A percentile compares a stretch with the other conserved stretches of the same genome.
Evolutionary conservation across 306 rosid genomes (phyloP).

Genomic region (Quercus ilex): DNA sequence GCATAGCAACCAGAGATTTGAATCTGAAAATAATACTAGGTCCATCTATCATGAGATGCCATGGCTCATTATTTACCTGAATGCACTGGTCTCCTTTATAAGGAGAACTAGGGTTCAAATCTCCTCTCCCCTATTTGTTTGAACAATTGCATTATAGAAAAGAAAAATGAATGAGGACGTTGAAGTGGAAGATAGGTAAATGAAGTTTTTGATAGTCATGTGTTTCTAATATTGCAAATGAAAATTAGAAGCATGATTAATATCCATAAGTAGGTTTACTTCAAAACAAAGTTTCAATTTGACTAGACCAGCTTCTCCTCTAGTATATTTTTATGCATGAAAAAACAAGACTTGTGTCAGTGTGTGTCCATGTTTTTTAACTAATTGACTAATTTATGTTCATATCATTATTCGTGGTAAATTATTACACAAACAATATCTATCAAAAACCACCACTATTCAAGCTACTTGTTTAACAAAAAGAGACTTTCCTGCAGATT

Average conservation of each 20-base stretch:
- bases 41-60: not conserved
- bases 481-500: constrained; percentile 58
- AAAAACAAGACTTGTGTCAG: not conserved
- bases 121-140: no score
- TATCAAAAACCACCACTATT: not conserved
- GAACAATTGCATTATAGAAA: no score
- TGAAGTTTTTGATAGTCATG: not conserved
- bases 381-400: not conserved
- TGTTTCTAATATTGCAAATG: not conserved
- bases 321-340: not conserved
- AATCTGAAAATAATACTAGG: not conserved
- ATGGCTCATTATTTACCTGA: not conserved
- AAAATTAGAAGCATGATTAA: not conserved
- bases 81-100: not conserved
- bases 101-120: no score
- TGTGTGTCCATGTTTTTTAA: not conserved
- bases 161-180: no score
- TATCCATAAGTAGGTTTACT: not conserved
- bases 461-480: constrained; percentile 21
- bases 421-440: not conserved
- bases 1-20: not conserved
- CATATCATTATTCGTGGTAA: not conserved
- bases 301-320: not conserved
- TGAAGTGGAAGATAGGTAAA: not conserved
- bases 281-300: not conserved